Evolutionary conservation across 371 early-diverging fungal species (phyloP).

Genomic region (Mucor mucedo): DNA sequence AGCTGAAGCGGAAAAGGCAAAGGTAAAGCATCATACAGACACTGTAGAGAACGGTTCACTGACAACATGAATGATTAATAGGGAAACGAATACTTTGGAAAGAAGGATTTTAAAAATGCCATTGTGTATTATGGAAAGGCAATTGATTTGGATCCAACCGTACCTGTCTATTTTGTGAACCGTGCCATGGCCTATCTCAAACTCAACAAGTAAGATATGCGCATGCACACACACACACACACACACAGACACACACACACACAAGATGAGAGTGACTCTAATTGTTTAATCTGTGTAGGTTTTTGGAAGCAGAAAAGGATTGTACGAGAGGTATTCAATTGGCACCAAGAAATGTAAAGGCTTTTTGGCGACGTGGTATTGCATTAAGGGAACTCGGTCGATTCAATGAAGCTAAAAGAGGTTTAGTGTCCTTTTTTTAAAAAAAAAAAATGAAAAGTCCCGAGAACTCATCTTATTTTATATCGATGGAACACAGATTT

Average conservation of each 20-base stretch:
- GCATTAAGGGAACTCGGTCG: constrained; percentile 68
- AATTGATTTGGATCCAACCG: constrained; percentile 70
- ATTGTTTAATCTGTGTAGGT: constrained; percentile 43
- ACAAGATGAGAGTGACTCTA: no score
- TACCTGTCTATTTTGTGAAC: constrained; percentile 71
- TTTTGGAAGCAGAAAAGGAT: constrained; percentile 70
- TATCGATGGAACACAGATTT: constrained; percentile 51
- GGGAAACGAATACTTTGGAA: constrained; percentile 84
- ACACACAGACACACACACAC: no score
- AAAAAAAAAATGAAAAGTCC: background rate
- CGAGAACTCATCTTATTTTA: background rate
- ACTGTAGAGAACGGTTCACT: background rate
- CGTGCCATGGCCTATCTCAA: constrained; percentile 89
- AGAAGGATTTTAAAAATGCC: constrained; percentile 72
- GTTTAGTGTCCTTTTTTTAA: constrained; percentile 23
- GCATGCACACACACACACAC: no score
- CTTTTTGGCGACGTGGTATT: constrained; percentile 80
- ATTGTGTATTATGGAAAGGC: constrained; percentile 70
- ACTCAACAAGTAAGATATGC: constrained; percentile 56
- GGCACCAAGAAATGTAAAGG: constrained; percentile 80
- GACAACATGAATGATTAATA: constrained; percentile 17
- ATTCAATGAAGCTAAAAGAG: constrained; percentile 62
- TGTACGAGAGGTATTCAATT: constrained; percentile 68
- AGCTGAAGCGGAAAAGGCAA: constrained; percentile 67
- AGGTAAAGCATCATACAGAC: constrained; percentile 38